A percentile compares a stretch with the other conserved stretches of the same genome.
phyloP scores from a whole-genome alignment of 495 filamentous ascomycete genomes.

The Tuber indicum region DNA sequence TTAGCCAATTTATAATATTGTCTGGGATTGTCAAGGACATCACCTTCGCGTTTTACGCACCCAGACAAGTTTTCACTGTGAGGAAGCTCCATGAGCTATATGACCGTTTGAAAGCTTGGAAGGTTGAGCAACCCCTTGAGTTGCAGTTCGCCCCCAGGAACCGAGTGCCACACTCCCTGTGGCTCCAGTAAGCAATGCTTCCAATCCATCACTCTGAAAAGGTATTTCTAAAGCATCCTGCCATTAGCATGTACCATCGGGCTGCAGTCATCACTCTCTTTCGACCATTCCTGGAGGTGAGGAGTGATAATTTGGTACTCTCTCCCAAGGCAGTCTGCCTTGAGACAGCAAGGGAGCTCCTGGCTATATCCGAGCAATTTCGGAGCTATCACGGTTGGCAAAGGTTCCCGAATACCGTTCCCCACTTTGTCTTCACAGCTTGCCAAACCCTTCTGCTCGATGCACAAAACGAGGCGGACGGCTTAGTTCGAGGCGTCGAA shows the following conservation, averaged over 20 bases:
- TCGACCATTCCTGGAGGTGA: slow-evolving; percentile 59
- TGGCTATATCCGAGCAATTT: slow-evolving; percentile 25
- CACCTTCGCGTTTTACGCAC: slow-evolving; percentile 27
- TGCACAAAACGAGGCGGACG: slow-evolving; percentile 22
- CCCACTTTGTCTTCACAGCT: slow-evolving; percentile 29
- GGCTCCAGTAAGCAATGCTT: slow-evolving; percentile 19
- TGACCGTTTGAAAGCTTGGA: slow-evolving; percentile 19
- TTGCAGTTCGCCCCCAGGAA: slow-evolving; percentile 16
- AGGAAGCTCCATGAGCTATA: slow-evolving; percentile 26
- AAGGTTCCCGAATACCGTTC: slow-evolving; percentile 18
- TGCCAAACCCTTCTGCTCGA: slow-evolving; percentile 28
- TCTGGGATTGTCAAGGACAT: slow-evolving; percentile 29
- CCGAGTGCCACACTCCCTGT: slow-evolving; percentile 8
- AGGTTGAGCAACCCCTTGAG: slow-evolving; percentile 19
- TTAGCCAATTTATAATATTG: slow-evolving; percentile 30
- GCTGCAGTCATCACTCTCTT: slow-evolving; percentile 58
- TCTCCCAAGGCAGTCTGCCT: slow-evolving; percentile 24
- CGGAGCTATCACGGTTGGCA: slow-evolving; percentile 11
- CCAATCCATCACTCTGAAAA: slow-evolving; percentile 12
- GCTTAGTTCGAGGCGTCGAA: slow-evolving; percentile 23
- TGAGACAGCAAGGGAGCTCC: slow-evolving; percentile 27
- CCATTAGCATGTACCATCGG: slow-evolving; percentile 57
- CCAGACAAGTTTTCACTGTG: slow-evolving; percentile 23
- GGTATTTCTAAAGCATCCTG: slow-evolving; percentile 17
- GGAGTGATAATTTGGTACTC: slow-evolving; percentile 20